These are phyloP conservation scores for Solanum corneliomulleri DNA, from an alignment of 257 asterid species.

Conservation along the genomic window DNA sequence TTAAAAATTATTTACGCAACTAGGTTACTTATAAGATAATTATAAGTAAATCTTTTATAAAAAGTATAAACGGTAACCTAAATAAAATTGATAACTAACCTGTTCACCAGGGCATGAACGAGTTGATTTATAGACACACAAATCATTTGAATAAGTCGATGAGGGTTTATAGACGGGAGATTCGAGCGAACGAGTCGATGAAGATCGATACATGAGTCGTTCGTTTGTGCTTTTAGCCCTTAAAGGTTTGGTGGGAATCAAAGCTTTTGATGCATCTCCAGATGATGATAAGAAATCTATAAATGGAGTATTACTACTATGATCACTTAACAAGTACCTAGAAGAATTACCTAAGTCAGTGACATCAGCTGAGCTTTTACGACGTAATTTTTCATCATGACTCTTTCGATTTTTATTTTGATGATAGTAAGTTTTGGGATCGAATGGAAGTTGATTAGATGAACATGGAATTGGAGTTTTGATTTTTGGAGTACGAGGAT, in stretches of 20 bases:
- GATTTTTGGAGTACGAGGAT: not conserved
- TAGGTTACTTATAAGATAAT: not conserved
- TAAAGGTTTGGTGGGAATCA: constrained; percentile 8
- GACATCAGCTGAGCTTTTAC: constrained; percentile 65
- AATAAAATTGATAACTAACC: not conserved
- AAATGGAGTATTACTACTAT: constrained; percentile 12
- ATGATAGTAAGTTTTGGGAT: constrained; percentile 28
- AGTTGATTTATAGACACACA: constrained; percentile 16
- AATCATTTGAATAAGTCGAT: not conserved
- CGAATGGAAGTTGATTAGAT: constrained; percentile 45
- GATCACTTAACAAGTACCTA: constrained; percentile 31
- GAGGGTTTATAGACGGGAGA: constrained; percentile 28
- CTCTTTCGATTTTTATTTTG: constrained; percentile 16
- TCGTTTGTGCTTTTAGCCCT: constrained; percentile 9
- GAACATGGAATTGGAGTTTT: constrained; percentile 38
- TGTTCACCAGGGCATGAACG: not conserved
- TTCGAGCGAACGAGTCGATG: constrained; percentile 28
- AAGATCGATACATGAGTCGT: constrained; percentile 22
- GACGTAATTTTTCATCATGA: constrained; percentile 21
- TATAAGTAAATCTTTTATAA: not conserved
- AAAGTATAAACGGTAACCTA: not conserved
- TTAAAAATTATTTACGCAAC: not conserved
- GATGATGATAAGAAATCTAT: constrained; percentile 7
- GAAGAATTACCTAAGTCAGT: constrained; percentile 26
- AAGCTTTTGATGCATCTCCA: constrained; percentile 4